phyloP scores from a whole-genome alignment of 768 basidiomycete species.

The Serendipita indica region DNA sequence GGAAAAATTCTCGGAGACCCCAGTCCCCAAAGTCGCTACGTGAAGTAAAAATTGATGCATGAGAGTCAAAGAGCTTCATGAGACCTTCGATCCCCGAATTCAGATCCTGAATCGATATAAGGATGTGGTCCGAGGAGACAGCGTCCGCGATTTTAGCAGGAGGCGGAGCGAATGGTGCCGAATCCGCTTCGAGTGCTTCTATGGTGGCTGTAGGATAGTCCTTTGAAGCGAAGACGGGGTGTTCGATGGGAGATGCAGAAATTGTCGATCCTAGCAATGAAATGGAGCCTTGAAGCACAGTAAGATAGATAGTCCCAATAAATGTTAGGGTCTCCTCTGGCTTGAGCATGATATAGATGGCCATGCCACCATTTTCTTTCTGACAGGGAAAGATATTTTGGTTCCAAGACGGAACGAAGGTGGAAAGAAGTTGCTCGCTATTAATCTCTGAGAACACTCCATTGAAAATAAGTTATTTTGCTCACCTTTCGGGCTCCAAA shows the following conservation, averaged over 20 bases:
- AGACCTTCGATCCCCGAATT: slow-evolving; percentile 51
- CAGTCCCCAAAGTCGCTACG: slow-evolving; percentile 19
- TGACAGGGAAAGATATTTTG: slow-evolving; percentile 32
- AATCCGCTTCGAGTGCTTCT: slow-evolving; percentile 23
- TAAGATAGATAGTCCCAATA: slow-evolving; percentile 49
- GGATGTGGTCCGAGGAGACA: slow-evolving; percentile 19
- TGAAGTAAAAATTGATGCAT: slow-evolving; percentile 47
- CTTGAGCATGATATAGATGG: slow-evolving; percentile 31
- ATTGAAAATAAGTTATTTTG: too few relatives aligned
- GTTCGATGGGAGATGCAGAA: slow-evolving; percentile 15
- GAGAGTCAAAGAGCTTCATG: slow-evolving; percentile 43
- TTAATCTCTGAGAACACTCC: too few relatives aligned
- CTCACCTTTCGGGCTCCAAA: too few relatives aligned
- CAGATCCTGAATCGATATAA: slow-evolving; percentile 45
- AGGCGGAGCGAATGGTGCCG: too few relatives aligned
- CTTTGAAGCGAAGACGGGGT: slow-evolving; percentile 59
- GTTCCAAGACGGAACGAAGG: slow-evolving; percentile 17
- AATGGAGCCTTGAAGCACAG: slow-evolving; percentile 48
- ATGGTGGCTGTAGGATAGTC: slow-evolving; percentile 60
- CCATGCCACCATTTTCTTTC: background rate
- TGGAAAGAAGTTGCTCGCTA: too few relatives aligned
- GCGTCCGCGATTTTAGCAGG: slow-evolving; percentile 16
- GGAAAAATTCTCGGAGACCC: background rate
- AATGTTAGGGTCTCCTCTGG: slow-evolving; percentile 43
- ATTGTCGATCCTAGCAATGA: slow-evolving; percentile 38